Base-by-base conservation (phyloP, 2,329 filamentous ascomycete genomes). In the Thielaviopsis populi region DNA sequence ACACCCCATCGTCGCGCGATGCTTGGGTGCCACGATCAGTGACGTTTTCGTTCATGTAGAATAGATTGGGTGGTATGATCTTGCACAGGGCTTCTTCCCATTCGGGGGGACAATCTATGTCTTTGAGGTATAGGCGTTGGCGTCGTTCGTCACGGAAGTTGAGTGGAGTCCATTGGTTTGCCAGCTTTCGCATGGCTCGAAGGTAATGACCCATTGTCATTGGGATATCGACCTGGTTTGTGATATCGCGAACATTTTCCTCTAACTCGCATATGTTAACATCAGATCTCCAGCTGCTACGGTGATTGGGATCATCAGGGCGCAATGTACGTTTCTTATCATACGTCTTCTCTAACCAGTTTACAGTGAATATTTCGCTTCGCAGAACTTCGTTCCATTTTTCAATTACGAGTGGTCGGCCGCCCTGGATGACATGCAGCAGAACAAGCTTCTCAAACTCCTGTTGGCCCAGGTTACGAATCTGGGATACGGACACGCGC, bases 121-220 rank as follows among this genome's bases (percentile, higher is more conserved):
- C 94, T 71, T 99, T 99, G 27, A 97, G 76, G 72, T 99, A 99
- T 1, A 97, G 83, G 13, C 94, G 84, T 72, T 99, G 94, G 24
- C 88, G 80, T 43, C 83, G 82, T 67, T 89, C 84, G 68, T 95
- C 88, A 66, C 85, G 85, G 72, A 87, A 96, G 67, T 89, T 92
- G 58, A 79, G 80, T 0, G 83, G 77, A 8, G 80, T 87, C 78
- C 89, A 95, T 71, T 95, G 90, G 61, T 92, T 86, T 0, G 91
- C 85, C 40, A 97, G 82, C 68, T 88, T 83, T 48, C 83, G 81
- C 87, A 97, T 88, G 61, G 91, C 91, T 68, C 88, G 87, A 41
- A 99, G 76, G 74, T 99, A 99, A 73, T 97, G 92, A 1, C 86
- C 87, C 67, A 89, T 89, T 0, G 90, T 92, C 77, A 97, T 88